Percentiles rank a stretch among this genome's conserved stretches.
Conservation (phyloP, 2,329 filamentous ascomycete species). For the Verticillium longisporum region DNA sequence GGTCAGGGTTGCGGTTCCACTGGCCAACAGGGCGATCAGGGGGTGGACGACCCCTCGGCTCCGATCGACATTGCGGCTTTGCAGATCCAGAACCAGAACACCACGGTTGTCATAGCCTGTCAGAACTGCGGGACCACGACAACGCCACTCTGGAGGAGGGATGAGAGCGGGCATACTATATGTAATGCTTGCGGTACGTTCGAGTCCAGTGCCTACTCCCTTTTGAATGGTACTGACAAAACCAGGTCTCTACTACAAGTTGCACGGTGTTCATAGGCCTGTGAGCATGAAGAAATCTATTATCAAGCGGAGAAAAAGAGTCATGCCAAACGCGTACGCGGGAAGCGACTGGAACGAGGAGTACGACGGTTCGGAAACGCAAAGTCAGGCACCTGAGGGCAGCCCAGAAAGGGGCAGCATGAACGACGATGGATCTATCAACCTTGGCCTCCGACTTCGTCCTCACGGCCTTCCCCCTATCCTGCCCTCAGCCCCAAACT, state of each 20-base stretch:
- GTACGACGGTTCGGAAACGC: conserved; percentile 41
- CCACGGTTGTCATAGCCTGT: conserved; percentile 76
- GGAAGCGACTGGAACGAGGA: conserved; percentile 32
- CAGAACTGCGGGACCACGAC: conserved; percentile 97
- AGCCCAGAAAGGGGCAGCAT: conserved; percentile 46
- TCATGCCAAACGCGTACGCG: conserved; percentile 65
- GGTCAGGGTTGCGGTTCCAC: conserved; percentile 29
- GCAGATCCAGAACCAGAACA: conserved; percentile 35
- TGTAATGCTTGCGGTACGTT: conserved; percentile 94
- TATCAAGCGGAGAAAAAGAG: conserved; percentile 91
- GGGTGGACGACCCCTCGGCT: conserved; percentile 27
- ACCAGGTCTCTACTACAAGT: conserved; percentile 86
- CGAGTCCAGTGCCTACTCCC: conserved; percentile 1
- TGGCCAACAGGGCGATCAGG: conserved; percentile 15
- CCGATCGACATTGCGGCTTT: conserved; percentile 44
- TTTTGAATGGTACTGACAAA: conserved; percentile 8
- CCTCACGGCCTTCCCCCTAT: conserved; percentile 37
- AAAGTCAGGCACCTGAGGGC: conserved; percentile 27
- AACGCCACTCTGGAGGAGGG: conserved; percentile 89
- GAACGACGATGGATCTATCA: conserved; percentile 60
- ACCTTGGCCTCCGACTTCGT: conserved; percentile 49
- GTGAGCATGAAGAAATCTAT: conserved; percentile 99
- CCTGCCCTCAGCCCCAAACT: conserved; percentile 37
- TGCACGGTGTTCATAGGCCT: conserved; percentile 87
- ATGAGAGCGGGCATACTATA: conserved; percentile 92